phyloP scores from a whole-genome alignment of 148 eudicot genomes.

The Agrostemma githago region DNA sequence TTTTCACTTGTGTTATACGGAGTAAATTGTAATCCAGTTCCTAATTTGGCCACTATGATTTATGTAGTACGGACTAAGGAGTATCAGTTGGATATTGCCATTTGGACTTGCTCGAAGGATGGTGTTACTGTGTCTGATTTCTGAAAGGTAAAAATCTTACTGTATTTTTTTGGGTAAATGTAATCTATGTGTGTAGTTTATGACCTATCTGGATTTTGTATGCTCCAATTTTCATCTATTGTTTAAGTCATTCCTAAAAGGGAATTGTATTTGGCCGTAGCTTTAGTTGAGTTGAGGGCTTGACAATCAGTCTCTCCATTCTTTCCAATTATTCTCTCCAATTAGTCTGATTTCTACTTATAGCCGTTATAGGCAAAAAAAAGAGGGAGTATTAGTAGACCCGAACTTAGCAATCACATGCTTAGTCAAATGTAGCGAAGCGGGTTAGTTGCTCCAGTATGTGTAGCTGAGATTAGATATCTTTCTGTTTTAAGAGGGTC shows the following conservation, averaged over 20 bases:
- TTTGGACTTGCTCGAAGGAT: slow-evolving; percentile 6
- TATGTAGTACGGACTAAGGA: too few relatives aligned
- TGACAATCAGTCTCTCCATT: too few relatives aligned
- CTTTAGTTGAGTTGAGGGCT: neutral
- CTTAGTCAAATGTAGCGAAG: neutral
- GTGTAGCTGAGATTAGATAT: slow-evolving; percentile 10
- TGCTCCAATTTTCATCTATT: neutral
- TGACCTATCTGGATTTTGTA: neutral
- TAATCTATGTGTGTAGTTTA: neutral
- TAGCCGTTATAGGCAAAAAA: too few relatives aligned
- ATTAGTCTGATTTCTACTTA: too few relatives aligned
- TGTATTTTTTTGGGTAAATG: neutral
- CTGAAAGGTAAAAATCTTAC: slow-evolving; percentile 3
- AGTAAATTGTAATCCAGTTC: neutral
- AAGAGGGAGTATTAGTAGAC: neutral
- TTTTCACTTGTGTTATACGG: slow-evolving; percentile 4
- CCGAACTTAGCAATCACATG: neutral
- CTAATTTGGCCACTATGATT: neutral
- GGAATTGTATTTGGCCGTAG: neutral
- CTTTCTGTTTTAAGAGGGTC: slow-evolving; percentile 5
- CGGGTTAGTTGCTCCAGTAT: neutral
- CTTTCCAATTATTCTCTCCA: too few relatives aligned
- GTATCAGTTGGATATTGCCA: neutral
- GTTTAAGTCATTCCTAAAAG: neutral
- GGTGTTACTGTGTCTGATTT: neutral